Base-by-base conservation (phyloP, 2,329 filamentous ascomycete species). In the Paracorniculantispora psalliotae region DNA sequence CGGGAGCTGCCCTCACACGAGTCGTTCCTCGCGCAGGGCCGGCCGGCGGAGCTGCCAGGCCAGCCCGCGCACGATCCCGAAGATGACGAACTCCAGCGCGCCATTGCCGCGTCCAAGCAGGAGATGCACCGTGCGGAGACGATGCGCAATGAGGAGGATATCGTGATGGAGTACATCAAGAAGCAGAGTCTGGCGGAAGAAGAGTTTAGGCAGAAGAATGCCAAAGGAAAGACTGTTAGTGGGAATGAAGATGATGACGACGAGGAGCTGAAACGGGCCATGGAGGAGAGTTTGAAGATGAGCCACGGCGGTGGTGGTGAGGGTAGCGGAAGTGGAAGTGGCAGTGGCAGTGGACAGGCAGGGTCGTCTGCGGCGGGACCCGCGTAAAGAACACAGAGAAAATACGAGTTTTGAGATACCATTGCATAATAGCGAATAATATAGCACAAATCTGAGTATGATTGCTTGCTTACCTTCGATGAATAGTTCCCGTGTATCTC, bases 141-240 rank as follows among this genome's bases (percentile, higher is more conserved):
- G 39, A 70, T 75, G 57, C 78, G 73, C 67, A 82, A 79, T 0
- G 89, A 92, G 67, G 88, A 92, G 68, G 83, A 91, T 59, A 84
- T 89, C 60, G 83, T 92, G 9, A 71, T 92, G 68, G 88, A 91
- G 66, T 91, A 90, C 70, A 81, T 91, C 43, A 89, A 88, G 78
- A 88, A 86, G 75, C 88, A 92, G 75, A 91, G 88, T 69, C 68
- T 91, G 44, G 79, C 82, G 0, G 90, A 93, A 72, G 86, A 86
- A 63, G 79, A 86, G 68, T 78, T 71, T 51, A 72, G 75, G 12
- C 64, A 69, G 54, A 65, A 68, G 35, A 63, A 66, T 53, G 60
- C 67, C 10, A 74, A 75, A 62, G 73, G 68, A 1, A 73, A 75
- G 62, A 72, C 67, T 1, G 71, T 66, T 19, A 68, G 57, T 5